Evolutionary conservation across 345 rosid genomes (phyloP), one percentile per base, ranked within the genome.

Genomic region (Salix suchowensis): DNA sequence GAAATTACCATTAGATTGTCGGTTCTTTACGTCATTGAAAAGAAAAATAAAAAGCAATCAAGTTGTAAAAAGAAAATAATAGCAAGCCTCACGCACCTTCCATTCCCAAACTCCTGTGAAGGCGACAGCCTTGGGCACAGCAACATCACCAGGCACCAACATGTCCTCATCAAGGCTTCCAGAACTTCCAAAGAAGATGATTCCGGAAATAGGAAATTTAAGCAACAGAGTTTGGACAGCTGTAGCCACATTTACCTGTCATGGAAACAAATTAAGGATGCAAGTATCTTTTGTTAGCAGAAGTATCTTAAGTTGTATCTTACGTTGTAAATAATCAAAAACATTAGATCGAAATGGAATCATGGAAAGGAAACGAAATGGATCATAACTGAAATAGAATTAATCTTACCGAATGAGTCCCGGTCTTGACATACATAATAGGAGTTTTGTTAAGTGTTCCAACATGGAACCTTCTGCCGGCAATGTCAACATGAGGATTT

Each of bases 101-200:
- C 68, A 73, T 6, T 73, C 14, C 36, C 18, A 21, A 73, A 48
- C 15, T 37, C 54, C 67, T 19, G n/a, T 36, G 55, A 11, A 40
- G 21, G 54, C 76, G 61, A 39, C 36, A 13, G 37, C 34, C 2
- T 24, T 1, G 4, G 67, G 67, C 5, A 54, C 50, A 73, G 5
- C 14, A 55, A 73, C 68, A 61, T 73, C 67, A 37, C 76, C 75
- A 6, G n/a, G 36, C 0, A 12, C 2, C 30, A 72, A 60, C 0
- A 65, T 19, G 4, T 44, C 13, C 13, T 72, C 30, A 36, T 72
- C 42, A 54, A 72, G 67, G 0, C 34, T 18, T 37, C 79, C 80
- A 28, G 74, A 68, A 7, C 60, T 77, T 36, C 80, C 80, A 50
- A 30, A 77, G 26, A 70, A 60, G 54, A 70, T 23, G 9, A 77